Conservation (phyloP, 495 filamentous ascomycete species). For the Friedmanniomyces endolithicus region DNA sequence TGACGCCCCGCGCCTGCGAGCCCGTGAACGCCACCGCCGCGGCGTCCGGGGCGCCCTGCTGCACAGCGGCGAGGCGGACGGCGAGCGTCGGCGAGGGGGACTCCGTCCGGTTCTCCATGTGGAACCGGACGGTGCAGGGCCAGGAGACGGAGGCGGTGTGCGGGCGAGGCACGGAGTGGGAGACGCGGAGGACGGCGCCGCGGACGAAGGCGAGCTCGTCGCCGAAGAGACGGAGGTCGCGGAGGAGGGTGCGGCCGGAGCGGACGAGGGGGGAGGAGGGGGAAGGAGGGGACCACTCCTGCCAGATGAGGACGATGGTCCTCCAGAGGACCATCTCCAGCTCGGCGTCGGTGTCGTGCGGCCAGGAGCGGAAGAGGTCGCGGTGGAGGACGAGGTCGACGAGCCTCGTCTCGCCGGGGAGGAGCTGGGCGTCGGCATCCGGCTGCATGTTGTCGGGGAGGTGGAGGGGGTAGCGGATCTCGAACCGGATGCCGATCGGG, state of each 20-base stretch:
- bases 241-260: background rate
- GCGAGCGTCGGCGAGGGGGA: no score
- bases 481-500: background rate
- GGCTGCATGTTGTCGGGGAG: background rate
- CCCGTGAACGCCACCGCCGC: no score
- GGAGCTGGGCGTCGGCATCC: background rate
- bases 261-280: background rate
- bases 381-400: background rate
- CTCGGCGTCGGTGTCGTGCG: background rate
- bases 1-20: no score
- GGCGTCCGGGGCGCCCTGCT: no score
- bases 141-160: no score
- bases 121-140: no score
- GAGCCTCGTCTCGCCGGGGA: background rate
- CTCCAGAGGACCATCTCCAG: background rate
- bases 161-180: no score
- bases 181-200: no score
- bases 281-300: background rate
- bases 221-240: background rate
- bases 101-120: no score
- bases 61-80: no score
- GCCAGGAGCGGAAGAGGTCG: background rate
- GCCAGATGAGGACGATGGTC: background rate
- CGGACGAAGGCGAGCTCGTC: background rate
- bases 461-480: background rate